Conservation (phyloP, 805 yeast species). For the Candida nanaspora region DNA sequence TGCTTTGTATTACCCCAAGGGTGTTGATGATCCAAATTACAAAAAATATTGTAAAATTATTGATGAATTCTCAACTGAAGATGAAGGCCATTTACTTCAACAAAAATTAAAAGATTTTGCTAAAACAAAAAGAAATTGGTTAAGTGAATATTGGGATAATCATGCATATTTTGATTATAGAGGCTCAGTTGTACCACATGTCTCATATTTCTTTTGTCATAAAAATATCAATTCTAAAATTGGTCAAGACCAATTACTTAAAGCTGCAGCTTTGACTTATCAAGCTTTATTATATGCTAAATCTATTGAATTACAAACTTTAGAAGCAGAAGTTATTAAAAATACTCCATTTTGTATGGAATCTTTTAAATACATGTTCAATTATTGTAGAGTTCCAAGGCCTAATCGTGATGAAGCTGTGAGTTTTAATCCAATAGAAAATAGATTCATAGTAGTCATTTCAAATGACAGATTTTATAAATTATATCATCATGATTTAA, state of each 20-base stretch:
- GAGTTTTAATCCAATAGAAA: conserved; percentile 32
- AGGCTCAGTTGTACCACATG: conserved; percentile 93
- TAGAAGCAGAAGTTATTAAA: conserved; percentile 76
- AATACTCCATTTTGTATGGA: conserved; percentile 89
- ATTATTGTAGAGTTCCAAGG: conserved; percentile 77
- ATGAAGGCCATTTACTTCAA: conserved; percentile 71
- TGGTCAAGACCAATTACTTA: conserved; percentile 57
- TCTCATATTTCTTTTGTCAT: conserved; percentile 84
- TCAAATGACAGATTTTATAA: conserved; percentile 78
- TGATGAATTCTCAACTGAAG: conserved; percentile 47
- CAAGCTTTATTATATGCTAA: conserved; percentile 64
- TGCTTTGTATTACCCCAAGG: conserved; percentile 53
- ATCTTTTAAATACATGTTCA: conserved; percentile 85
- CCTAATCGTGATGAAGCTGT: conserved; percentile 56
- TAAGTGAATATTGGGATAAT: conserved; percentile 88
- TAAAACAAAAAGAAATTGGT: conserved; percentile 68
- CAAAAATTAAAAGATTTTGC: conserved; percentile 54
- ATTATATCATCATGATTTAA: conserved; percentile 48
- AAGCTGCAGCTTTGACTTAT: conserved; percentile 69
- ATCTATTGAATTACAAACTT: conserved; percentile 58
- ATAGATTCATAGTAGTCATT: conserved; percentile 66
- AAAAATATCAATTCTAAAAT: conserved; percentile 53
- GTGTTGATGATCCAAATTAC: conserved; percentile 34
- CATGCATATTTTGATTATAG: conserved; percentile 86
- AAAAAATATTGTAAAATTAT: conserved; percentile 46